Conservation (phyloP, 2,329 filamentous ascomycete genomes). For the Penicillium sp. region DNA sequence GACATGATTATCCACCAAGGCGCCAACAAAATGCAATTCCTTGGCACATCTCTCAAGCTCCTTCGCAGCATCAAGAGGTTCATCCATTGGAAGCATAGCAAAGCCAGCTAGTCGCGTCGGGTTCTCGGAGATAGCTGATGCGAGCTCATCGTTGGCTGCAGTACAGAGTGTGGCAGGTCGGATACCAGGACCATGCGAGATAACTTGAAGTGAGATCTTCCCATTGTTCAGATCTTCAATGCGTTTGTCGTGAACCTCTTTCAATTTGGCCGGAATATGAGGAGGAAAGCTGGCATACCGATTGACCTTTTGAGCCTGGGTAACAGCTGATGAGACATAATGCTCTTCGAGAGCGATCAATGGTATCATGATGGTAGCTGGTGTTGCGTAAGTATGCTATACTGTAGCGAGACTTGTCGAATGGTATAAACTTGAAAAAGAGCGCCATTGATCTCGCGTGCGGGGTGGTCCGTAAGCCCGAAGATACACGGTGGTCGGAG, state of each 20-base stretch:
- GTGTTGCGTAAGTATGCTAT: too few species aligned
- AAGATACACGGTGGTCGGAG: too few species aligned
- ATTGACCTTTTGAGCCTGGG: not conserved
- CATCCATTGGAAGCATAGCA: slow-evolving; percentile 43
- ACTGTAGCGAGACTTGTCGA: too few species aligned
- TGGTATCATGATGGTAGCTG: not conserved
- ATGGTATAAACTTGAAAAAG: too few species aligned
- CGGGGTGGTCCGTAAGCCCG: too few species aligned
- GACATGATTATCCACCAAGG: slow-evolving; percentile 47
- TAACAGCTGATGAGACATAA: not conserved
- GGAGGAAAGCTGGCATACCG: not conserved
- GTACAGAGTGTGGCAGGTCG: not conserved
- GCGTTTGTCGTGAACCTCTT: not conserved
- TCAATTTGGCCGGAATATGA: not conserved
- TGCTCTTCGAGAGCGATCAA: slow-evolving; percentile 7
- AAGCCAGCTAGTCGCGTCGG: slow-evolving; percentile 45
- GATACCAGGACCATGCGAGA: not conserved
- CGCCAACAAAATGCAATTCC: slow-evolving; percentile 48
- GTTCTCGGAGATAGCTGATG: slow-evolving; percentile 12
- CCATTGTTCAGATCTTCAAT: not conserved
- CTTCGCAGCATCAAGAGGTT: slow-evolving; percentile 37
- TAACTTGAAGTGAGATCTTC: not conserved
- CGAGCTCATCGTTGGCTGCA: not conserved
- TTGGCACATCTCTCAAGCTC: slow-evolving; percentile 42
- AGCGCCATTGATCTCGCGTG: too few species aligned